Conservation (phyloP, 306 rosid species). For the Astragalus membranaceus region DNA sequence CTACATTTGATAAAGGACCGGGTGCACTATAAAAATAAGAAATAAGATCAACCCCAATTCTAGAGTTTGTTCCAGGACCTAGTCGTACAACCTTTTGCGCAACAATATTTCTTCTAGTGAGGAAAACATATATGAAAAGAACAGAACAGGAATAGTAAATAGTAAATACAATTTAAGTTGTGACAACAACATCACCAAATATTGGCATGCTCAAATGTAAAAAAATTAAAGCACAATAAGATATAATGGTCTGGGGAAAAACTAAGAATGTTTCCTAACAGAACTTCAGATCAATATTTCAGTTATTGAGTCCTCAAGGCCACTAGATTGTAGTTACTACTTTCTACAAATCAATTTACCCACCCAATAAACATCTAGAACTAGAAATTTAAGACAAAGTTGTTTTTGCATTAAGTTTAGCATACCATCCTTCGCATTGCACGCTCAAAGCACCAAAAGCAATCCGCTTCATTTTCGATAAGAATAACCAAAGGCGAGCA, state of each 20-base stretch:
- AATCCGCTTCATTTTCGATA: constrained; percentile 77
- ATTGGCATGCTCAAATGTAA: background rate
- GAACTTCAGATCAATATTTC: background rate
- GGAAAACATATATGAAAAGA: background rate
- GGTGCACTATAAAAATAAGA: background rate
- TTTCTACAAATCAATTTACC: background rate
- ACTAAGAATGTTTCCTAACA: background rate
- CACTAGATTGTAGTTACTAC: constrained; percentile 6
- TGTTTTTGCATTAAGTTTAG: background rate
- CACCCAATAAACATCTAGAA: constrained; percentile 11
- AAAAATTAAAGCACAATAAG: background rate
- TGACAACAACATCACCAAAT: background rate
- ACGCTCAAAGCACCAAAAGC: constrained; percentile 89
- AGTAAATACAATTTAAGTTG: background rate
- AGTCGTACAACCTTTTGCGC: background rate
- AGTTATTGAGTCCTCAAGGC: background rate
- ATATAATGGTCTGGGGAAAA: background rate
- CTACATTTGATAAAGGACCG: background rate
- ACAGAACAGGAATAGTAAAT: background rate
- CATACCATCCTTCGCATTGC: constrained; percentile 96
- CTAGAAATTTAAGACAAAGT: background rate
- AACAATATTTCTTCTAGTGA: background rate
- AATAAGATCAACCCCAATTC: background rate
- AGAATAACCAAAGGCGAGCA: constrained; percentile 86
- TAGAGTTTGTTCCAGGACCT: background rate